A percentile compares a stretch with the other conserved stretches of the same genome.
Evolutionary conservation across 768 basidiomycete genomes (phyloP).

Genomic region (Melanogaster broomeanus): DNA sequence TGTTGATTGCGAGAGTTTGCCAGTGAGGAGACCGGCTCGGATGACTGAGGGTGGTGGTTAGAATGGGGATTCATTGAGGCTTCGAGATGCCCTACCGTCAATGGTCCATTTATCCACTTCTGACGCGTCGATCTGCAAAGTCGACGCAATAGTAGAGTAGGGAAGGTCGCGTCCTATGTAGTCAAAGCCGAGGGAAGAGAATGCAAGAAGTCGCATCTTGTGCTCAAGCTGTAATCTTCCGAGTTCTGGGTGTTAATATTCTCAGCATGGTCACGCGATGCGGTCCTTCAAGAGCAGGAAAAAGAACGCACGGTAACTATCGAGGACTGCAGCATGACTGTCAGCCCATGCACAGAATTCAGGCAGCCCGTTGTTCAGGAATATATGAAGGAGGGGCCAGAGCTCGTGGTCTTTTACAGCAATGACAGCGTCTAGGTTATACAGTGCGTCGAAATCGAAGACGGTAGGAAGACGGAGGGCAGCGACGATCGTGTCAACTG

Average conservation of each 20-base stretch:
- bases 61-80: background rate
- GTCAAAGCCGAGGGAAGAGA: constrained; percentile 76
- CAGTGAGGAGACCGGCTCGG: constrained; percentile 74
- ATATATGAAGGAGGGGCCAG: constrained; percentile 74
- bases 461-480: constrained; percentile 65
- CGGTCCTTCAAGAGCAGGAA: background rate
- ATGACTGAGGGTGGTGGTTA: constrained; percentile 53
- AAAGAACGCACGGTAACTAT: constrained; percentile 55
- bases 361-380: constrained; percentile 61
- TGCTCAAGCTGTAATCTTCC: constrained; percentile 61
- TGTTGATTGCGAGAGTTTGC: constrained; percentile 80
- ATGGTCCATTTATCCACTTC: constrained; percentile 89
- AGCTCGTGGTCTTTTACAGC: constrained; percentile 68
- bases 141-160: constrained; percentile 68
- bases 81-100: constrained; percentile 54
- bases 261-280: background rate
- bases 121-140: constrained; percentile 60
- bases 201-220: constrained; percentile 78
- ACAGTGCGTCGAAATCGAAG: constrained; percentile 81
- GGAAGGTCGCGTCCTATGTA: constrained; percentile 73
- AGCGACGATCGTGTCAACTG: constrained; percentile 59
- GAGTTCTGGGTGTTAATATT: constrained; percentile 44
- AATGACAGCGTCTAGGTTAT: constrained; percentile 73
- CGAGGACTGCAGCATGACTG: constrained; percentile 48
- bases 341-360: constrained; percentile 66